phyloP scores from a whole-genome alignment of 1,139 yeast species.

The Geotrichum bryndzae region DNA sequence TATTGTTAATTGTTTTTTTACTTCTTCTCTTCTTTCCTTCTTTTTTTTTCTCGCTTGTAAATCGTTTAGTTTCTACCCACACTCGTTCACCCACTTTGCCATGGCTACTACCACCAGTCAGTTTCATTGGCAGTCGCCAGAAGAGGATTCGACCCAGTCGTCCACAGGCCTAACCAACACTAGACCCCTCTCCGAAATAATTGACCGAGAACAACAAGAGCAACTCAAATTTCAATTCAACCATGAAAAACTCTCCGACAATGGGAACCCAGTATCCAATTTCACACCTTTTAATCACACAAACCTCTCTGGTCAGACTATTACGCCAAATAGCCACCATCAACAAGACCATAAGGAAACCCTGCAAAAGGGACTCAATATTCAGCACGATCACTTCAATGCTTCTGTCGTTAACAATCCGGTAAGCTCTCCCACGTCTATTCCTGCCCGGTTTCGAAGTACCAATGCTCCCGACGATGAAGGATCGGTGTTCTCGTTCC shows the following conservation, averaged over 20 bases:
- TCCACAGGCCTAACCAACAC: not conserved
- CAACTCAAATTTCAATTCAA: slow-evolving; percentile 3
- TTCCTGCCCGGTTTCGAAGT: not conserved
- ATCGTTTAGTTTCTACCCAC: not conserved
- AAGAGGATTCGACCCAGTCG: not conserved
- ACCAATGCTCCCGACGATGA: slow-evolving; percentile 7
- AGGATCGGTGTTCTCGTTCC: slow-evolving; percentile 13
- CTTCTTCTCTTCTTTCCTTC: not conserved
- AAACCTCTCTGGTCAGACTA: slow-evolving; percentile 12
- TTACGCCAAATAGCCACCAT: not conserved
- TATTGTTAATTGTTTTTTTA: not conserved
- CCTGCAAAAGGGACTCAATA: not conserved
- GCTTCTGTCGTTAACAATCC: not conserved
- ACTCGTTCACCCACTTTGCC: not conserved
- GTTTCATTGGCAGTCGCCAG: slow-evolving; percentile 1
- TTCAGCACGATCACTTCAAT: not conserved
- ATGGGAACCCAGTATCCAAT: not conserved
- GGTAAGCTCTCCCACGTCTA: not conserved
- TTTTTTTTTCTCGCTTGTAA: not conserved
- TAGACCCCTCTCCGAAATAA: slow-evolving; percentile 13
- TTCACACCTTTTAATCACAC: slow-evolving; percentile 1
- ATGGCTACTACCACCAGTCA: not conserved
- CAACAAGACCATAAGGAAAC: not conserved
- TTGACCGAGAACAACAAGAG: slow-evolving; percentile 12
- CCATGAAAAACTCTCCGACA: not conserved